Evolutionary conservation across 2,329 filamentous ascomycete genomes (phyloP), one percentile per base, ranked within the genome.

Genomic region (Chrysosporium keratinophilum): DNA sequence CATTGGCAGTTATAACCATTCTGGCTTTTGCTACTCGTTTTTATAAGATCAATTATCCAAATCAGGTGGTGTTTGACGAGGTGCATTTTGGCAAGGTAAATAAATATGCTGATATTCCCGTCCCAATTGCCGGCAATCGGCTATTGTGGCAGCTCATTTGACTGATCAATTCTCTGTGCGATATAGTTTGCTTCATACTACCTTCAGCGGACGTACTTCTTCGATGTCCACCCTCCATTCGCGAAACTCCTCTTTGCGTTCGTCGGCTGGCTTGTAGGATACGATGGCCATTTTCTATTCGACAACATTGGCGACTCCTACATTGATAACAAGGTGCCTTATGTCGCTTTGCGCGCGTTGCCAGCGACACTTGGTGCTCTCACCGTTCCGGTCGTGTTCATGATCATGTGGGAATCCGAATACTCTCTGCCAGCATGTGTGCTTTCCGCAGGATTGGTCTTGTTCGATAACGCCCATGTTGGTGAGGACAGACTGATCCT

Each of bases 371-470:
- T 97, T 62, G 93, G 93, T 60, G 85, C 93, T 54, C 76, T 98
- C 61, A 98, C 93, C 10, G 88, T 98, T 50, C 86, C 90, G n/a
- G 86, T 91, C 46, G 84, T 88, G 54, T 98, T 95, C 71, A 74
- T 95, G 68, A 98, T 95, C 71, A 98, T 98, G 93, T 98, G 93
- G 93, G 93, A 98, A 73, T 97, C 93, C 48, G 93, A 90, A 59
- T 98, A 98, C 74, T 95, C 88, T 60, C 77, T 98, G 41, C 93
- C 93, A 10, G 93, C 93, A 54, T 95, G 88, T 68, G 76, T 97
- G 53, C 77, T 96, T 54, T 88, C 93, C 5, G 82, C 93, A 39
- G 83, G 87, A 28, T 76, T 98, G 35, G 78, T 98, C 59, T 84
- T 98, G 42, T 87, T 98, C 64, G 93, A 98, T 75, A 98, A 98